A percentile compares a stretch with the other conserved stretches of the same genome.
Evolutionary conservation across 495 filamentous ascomycete genomes (phyloP).

Genomic region (Cercophora newfieldiana): DNA sequence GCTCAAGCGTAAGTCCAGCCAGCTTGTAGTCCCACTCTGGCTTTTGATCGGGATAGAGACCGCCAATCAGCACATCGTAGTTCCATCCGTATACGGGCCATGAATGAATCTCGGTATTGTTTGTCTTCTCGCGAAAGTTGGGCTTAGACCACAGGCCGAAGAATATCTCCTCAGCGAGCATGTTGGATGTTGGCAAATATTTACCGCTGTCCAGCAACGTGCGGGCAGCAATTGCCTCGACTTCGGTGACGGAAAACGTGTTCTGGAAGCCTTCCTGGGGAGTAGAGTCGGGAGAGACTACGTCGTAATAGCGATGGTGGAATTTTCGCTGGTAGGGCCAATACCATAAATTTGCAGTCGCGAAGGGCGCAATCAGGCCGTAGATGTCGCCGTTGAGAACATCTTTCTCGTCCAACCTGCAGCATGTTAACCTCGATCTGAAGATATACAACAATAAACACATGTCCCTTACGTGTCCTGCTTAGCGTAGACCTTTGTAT

Average conservation of each 20-base stretch:
- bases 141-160: constrained; percentile 46
- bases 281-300: constrained; percentile 39
- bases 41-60: constrained; percentile 48
- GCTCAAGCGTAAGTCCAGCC: constrained; percentile 47
- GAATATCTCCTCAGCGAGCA: constrained; percentile 49
- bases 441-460: not conserved
- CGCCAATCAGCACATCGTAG: constrained; percentile 53
- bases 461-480: constrained; percentile 48
- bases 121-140: constrained; percentile 54
- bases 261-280: constrained; percentile 51
- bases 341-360: constrained; percentile 54
- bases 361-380: constrained; percentile 49
- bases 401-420: constrained; percentile 44
- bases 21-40: constrained; percentile 52
- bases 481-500: constrained; percentile 50
- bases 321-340: constrained; percentile 52
- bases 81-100: constrained; percentile 56
- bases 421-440: not conserved
- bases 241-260: constrained; percentile 49
- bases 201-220: constrained; percentile 49
- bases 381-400: constrained; percentile 51
- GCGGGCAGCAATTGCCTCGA: constrained; percentile 43
- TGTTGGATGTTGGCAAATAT: constrained; percentile 48
- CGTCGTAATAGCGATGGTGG: constrained; percentile 53
- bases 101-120: constrained; percentile 35